Conservation (phyloP, 2,329 filamentous ascomycete species). For the Venturia carpophila region DNA sequence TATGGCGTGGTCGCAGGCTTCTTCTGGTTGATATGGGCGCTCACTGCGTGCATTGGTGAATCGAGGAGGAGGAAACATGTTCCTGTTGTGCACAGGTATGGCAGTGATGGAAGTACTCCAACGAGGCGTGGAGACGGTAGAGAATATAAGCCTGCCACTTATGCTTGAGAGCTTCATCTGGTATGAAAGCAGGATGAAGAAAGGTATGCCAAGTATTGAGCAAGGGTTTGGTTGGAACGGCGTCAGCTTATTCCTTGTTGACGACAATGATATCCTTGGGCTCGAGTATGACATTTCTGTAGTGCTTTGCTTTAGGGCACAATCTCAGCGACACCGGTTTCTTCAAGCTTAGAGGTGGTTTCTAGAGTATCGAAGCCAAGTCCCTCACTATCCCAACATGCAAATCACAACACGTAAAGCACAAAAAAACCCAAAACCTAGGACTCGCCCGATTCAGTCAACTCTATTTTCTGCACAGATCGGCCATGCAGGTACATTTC, state of each 20-base stretch:
- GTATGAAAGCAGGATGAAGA: not conserved
- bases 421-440: too few species aligned
- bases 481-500: too few species aligned
- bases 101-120: not conserved
- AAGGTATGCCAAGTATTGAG: not conserved
- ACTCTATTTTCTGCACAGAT: too few species aligned
- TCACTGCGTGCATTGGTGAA: slow-evolving; percentile 18
- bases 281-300: not conserved
- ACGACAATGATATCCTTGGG: not conserved
- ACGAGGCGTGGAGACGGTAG: not conserved
- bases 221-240: not conserved
- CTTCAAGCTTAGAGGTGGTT: not conserved
- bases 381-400: not conserved
- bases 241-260: not conserved
- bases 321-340: not conserved
- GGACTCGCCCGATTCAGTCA: too few species aligned
- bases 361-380: not conserved
- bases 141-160: not conserved
- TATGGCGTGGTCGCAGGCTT: slow-evolving; percentile 45
- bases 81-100: not conserved
- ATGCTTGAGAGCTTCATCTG: not conserved
- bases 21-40: slow-evolving; percentile 31
- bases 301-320: not conserved
- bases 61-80: slow-evolving; percentile 10
- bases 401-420: not conserved